phyloP scores from a whole-genome alignment of 768 basidiomycete species.

The Lyophyllum atratum region DNA sequence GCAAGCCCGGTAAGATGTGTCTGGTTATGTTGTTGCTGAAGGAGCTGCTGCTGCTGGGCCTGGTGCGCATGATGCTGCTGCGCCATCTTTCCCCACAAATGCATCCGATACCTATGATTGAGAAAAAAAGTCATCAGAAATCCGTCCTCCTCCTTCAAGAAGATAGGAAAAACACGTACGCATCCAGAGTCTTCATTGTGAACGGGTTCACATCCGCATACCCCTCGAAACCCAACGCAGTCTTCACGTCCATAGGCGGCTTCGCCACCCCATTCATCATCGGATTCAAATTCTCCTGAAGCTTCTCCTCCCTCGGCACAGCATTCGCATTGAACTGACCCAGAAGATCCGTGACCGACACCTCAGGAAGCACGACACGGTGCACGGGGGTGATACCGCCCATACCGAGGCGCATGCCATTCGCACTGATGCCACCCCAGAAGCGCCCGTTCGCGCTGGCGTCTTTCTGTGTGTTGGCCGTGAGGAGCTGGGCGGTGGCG shows the following conservation, averaged over 20 bases:
- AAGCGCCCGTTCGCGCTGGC: slow-evolving; percentile 54
- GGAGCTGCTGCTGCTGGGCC: slow-evolving; percentile 33
- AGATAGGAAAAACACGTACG: slow-evolving; percentile 43
- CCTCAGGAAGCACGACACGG: slow-evolving; percentile 78
- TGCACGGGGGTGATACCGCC: slow-evolving; percentile 85
- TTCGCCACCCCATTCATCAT: slow-evolving; percentile 51
- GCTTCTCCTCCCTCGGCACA: slow-evolving; percentile 13
- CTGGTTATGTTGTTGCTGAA: slow-evolving; percentile 29
- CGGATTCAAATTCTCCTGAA: slow-evolving; percentile 84
- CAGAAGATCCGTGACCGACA: slow-evolving; percentile 24
- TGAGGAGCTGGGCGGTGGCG: slow-evolving; percentile 35
- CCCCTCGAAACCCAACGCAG: slow-evolving; percentile 57
- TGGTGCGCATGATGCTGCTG: slow-evolving; percentile 56
- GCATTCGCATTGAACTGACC: slow-evolving; percentile 13
- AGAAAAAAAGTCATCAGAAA: slow-evolving; percentile 1
- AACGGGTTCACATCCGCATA: slow-evolving; percentile 83
- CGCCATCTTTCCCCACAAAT: slow-evolving; percentile 91
- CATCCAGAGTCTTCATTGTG: slow-evolving; percentile 85
- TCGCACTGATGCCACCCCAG: slow-evolving; percentile 73
- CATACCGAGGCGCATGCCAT: slow-evolving; percentile 21
- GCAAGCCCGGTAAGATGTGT: slow-evolving; percentile 39
- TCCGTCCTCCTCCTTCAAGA: neutral
- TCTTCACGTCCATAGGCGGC: slow-evolving; percentile 19
- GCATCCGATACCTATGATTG: slow-evolving; percentile 71
- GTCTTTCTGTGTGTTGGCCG: slow-evolving; percentile 79